Evolutionary conservation across 495 filamentous ascomycete genomes (phyloP).

Genomic region (Patellaria atrata): DNA sequence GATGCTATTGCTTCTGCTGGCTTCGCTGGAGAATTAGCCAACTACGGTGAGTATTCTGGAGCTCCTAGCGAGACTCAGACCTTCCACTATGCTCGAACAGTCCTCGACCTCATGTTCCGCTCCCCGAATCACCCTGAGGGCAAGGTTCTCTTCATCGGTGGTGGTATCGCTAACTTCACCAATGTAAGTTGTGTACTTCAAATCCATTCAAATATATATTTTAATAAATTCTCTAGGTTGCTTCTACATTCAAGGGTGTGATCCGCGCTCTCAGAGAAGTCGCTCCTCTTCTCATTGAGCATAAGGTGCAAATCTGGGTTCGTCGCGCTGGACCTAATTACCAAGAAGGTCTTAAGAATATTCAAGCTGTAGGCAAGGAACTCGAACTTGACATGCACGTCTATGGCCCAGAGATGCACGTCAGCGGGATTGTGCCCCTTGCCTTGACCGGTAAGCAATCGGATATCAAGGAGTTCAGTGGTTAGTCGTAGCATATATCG

Average conservation of each 20-base stretch:
- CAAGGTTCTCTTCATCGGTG: conserved; percentile 98
- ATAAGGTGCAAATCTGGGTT: conserved; percentile 99
- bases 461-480: conserved; percentile 34
- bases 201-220: background rate
- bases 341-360: conserved; percentile 99
- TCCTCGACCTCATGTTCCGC: conserved; percentile 95
- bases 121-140: conserved; percentile 73
- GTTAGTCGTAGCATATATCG: no score
- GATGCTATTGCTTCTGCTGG: conserved; percentile 96
- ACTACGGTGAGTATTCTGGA: conserved; percentile 99
- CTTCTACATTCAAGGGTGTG: conserved; percentile 98
- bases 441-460: conserved; percentile 45
- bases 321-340: conserved; percentile 98
- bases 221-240: conserved; percentile 40
- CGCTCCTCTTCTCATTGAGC: conserved; percentile 70
- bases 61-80: conserved; percentile 97
- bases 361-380: conserved; percentile 89
- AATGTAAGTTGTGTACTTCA: conserved; percentile 33
- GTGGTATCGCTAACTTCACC: conserved; percentile 99
- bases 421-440: conserved; percentile 53
- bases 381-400: conserved; percentile 90
- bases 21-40: conserved; percentile 90
- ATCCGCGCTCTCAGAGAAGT: conserved; percentile 94
- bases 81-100: conserved; percentile 92
- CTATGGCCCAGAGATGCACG: conserved; percentile 94